Evolutionary conservation across 2,329 filamentous ascomycete genomes (phyloP).

Genomic region (Pestalotiopsis sp.): DNA sequence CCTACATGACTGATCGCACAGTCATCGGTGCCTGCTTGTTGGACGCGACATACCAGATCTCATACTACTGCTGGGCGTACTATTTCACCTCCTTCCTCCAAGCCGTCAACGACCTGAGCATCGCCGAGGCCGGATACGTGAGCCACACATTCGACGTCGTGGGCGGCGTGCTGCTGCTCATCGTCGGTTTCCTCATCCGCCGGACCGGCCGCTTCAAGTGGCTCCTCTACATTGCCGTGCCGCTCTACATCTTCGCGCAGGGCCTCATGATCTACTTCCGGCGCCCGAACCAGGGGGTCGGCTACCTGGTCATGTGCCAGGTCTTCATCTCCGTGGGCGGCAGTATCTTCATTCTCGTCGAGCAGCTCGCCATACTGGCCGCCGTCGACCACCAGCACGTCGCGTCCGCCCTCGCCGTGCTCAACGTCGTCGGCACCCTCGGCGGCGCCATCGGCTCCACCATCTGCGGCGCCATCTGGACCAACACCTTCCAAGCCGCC

Average conservation of each 20-base stretch:
- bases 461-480: conserved; percentile 62
- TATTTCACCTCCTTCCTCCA: conserved; percentile 59
- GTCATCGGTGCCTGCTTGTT: conserved; percentile 41
- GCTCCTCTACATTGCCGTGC: conserved; percentile 33
- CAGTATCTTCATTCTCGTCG: conserved; percentile 53
- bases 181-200: conserved; percentile 43
- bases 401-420: conserved; percentile 54
- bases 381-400: conserved; percentile 55
- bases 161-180: conserved; percentile 40
- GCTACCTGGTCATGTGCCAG: conserved; percentile 56
- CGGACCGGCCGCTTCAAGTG: conserved; percentile 50
- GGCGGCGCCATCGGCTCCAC: conserved; percentile 57
- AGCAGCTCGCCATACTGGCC: conserved; percentile 58
- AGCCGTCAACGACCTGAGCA: conserved; percentile 35
- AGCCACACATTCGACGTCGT: conserved; percentile 40
- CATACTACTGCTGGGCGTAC: conserved; percentile 52
- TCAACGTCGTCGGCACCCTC: conserved; percentile 54
- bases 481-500: conserved; percentile 49
- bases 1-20: conserved; percentile 36
- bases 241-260: conserved; percentile 49
- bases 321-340: conserved; percentile 55
- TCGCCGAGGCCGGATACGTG: conserved; percentile 35
- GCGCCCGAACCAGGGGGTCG: conserved; percentile 44
- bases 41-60: conserved; percentile 42
- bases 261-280: conserved; percentile 58